A percentile compares a stretch with the other conserved stretches of the same genome.
These are phyloP conservation scores for Chaetothyriales sp. DNA, from an alignment of 2,329 filamentous ascomycete genomes.

Conservation along the genomic window DNA sequence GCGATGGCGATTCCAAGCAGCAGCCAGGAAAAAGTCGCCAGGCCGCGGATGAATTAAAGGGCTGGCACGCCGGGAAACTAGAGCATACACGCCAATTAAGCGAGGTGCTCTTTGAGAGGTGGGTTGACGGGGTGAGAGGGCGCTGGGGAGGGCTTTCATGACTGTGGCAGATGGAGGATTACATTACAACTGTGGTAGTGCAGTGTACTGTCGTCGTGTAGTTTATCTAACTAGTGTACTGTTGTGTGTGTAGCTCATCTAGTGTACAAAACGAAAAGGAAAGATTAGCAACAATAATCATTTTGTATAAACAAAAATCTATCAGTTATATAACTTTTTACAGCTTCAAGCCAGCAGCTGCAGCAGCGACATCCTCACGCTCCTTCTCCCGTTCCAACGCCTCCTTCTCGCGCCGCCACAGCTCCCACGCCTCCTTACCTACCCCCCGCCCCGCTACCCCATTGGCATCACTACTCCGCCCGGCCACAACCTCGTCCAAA, in stretches of 20 bases:
- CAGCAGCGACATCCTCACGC: too few species aligned
- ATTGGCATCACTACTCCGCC: background rate
- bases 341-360: too few species aligned
- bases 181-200: too few species aligned
- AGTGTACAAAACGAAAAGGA: too few species aligned
- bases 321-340: too few species aligned
- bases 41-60: slow-evolving; percentile 26
- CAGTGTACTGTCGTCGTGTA: too few species aligned
- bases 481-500: slow-evolving; percentile 12
- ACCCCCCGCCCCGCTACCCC: background rate
- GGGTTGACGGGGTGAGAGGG: slow-evolving; percentile 68
- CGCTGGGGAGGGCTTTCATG: slow-evolving; percentile 38
- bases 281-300: too few species aligned
- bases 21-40: slow-evolving; percentile 11
- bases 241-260: too few species aligned
- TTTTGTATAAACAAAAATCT: too few species aligned
- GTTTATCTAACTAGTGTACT: background rate
- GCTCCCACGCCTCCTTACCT: background rate
- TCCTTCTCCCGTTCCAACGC: background rate
- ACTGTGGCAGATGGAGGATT: too few species aligned
- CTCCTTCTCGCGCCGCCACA: background rate
- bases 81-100: slow-evolving; percentile 82
- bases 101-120: slow-evolving; percentile 80
- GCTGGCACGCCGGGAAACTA: slow-evolving; percentile 58
- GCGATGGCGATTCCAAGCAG: slow-evolving; percentile 35